Evolutionary conservation across 306 rosid species (phyloP).

Genomic region (Trifolium pratense): DNA sequence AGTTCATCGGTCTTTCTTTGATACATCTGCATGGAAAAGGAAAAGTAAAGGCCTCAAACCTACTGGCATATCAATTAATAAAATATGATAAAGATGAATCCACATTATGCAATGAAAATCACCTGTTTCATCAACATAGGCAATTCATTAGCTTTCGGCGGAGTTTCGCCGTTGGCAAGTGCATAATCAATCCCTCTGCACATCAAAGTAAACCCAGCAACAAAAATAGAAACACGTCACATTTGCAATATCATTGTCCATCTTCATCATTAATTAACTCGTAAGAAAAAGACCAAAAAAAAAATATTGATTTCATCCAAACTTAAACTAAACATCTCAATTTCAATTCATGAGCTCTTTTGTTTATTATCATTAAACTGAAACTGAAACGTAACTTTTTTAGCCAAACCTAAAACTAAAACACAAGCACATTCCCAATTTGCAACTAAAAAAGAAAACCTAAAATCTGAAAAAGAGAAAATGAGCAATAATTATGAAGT

Average conservation of each 20-base stretch:
- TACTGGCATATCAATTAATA: slow-evolving; percentile 1
- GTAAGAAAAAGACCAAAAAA: no score
- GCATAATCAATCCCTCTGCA: slow-evolving; percentile 84
- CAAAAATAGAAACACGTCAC: slow-evolving; percentile 12
- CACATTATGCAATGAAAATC: slow-evolving; percentile 32
- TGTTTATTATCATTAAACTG: not conserved
- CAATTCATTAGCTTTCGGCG: slow-evolving; percentile 46
- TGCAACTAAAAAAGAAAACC: not conserved
- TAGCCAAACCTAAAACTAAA: not conserved
- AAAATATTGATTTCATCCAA: not conserved
- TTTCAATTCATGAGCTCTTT: not conserved
- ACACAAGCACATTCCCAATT: not conserved
- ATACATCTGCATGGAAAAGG: slow-evolving; percentile 56
- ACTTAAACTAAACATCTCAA: not conserved
- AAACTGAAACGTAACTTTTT: not conserved
- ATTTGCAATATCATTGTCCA: slow-evolving; percentile 8
- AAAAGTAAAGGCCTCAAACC: slow-evolving; percentile 7
- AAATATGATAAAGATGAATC: not conserved
- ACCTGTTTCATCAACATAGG: slow-evolving; percentile 75
- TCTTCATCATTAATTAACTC: not conserved
- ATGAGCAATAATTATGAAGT: not conserved
- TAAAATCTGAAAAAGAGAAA: not conserved
- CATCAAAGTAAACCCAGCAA: slow-evolving; percentile 46
- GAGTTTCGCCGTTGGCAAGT: slow-evolving; percentile 62
- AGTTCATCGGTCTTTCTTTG: slow-evolving; percentile 42